Conservation (phyloP, 2,329 filamentous ascomycete species). For the Paecilomyces sp. region DNA sequence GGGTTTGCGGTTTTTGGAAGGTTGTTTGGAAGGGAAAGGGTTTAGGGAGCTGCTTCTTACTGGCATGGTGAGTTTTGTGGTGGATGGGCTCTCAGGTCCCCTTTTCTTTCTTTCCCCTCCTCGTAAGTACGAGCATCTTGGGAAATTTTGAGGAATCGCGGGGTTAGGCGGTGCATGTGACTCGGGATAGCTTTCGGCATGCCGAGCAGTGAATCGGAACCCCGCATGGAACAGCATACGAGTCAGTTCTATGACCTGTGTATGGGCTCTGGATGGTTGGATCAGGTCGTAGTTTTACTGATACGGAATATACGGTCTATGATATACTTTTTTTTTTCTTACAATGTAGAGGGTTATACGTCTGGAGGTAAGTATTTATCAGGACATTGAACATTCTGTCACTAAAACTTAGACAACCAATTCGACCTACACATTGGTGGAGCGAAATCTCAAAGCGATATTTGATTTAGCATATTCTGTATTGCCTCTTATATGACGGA, state of each 20-base stretch:
- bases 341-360: too few relatives aligned
- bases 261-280: not conserved
- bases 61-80: slow-evolving; percentile 15
- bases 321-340: not conserved
- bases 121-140: not conserved
- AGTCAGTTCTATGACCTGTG: not conserved
- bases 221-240: not conserved
- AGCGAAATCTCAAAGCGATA: too few relatives aligned
- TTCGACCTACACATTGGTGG: too few relatives aligned
- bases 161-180: slow-evolving; percentile 10
- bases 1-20: not conserved
- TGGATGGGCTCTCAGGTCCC: not conserved
- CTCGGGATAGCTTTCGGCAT: slow-evolving; percentile 1
- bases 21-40: not conserved
- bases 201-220: not conserved
- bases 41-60: slow-evolving; percentile 8
- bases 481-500: not conserved
- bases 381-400: too few relatives aligned
- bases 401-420: too few relatives aligned
- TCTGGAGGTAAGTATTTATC: too few relatives aligned
- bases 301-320: not conserved
- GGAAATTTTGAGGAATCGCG: slow-evolving; percentile 6
- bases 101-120: not conserved
- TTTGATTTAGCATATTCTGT: too few relatives aligned
- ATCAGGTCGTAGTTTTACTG: not conserved